phyloP scores from a whole-genome alignment of 2,329 filamentous ascomycete species.

The Ascosphaera apis region DNA sequence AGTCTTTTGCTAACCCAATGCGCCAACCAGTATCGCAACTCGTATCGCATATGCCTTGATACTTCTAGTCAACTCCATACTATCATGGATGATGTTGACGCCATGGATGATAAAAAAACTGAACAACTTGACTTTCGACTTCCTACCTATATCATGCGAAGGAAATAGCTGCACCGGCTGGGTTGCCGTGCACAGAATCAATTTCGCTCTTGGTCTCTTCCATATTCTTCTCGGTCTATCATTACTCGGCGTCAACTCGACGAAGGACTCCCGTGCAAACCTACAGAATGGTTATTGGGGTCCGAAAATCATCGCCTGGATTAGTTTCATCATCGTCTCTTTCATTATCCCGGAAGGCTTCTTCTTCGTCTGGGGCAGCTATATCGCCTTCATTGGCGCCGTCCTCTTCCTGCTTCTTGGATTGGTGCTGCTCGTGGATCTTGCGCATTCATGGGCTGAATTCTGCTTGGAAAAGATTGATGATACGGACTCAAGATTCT shows the following conservation, averaged over 20 bases:
- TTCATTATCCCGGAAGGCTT: constrained; percentile 92
- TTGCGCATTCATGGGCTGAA: constrained; percentile 93
- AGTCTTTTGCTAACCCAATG: no score
- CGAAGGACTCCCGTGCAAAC: constrained; percentile 64
- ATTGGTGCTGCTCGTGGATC: constrained; percentile 74
- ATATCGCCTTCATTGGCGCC: constrained; percentile 66
- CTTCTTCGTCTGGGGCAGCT: constrained; percentile 91
- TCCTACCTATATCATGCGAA: constrained; percentile 83
- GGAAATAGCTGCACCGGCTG: constrained; percentile 85
- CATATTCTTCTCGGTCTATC: constrained; percentile 69
- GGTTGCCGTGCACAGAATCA: constrained; percentile 91
- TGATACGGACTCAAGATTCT: constrained; percentile 57
- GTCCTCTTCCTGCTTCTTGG: constrained; percentile 88
- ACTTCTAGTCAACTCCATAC: constrained; percentile 83
- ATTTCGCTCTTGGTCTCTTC: constrained; percentile 88
- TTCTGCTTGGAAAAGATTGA: constrained; percentile 90
- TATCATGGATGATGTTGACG: constrained; percentile 98
- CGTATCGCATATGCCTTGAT: constrained; percentile 91
- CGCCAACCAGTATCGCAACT: constrained; percentile 58
- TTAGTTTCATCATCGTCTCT: constrained; percentile 65
- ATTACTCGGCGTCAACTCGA: constrained; percentile 65
- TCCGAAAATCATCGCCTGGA: constrained; percentile 78
- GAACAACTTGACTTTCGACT: constrained; percentile 76
- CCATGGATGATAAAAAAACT: constrained; percentile 95
- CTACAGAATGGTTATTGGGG: constrained; percentile 99